Base-by-base conservation (phyloP, 2,329 filamentous ascomycete genomes). In the Byssochlamys sp. region DNA sequence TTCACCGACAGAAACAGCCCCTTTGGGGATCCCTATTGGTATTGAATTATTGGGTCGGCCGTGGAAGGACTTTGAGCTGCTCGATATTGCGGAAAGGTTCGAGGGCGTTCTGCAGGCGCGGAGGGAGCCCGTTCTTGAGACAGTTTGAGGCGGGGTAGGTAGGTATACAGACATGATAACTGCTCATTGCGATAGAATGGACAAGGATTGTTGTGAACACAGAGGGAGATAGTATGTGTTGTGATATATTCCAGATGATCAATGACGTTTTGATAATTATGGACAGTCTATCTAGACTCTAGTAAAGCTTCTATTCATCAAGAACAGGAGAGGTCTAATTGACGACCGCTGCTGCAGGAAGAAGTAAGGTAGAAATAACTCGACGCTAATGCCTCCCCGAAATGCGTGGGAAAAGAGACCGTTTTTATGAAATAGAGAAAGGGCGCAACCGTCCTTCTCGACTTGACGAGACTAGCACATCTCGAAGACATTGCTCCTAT, bases 1-100 rank as follows among this genome's bases (percentile, higher is more conserved):
- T 25, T 64, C 73, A 1, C 63, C 74, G 0, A 79, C 71, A 1
- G 64, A 68, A 0, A 75, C 79, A 9, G 83, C 84, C 14, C 79
- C 79, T 0, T 65, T 78, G 31, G 84, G 84, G 1, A 77, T 87
- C 4, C 84, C 84, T 0, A 78, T 87, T 45, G 84, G 85, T 0
- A 80, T 87, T 77, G 84, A 87, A 71, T 80, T 87, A 25, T 65
- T 87, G 58, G 83, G 84, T 0, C 63, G 73, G 59, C 78, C 78
- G 3, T 85, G 80, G 76, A 75, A 69, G 2, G 85, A 87, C 62
- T 73, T 72, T 45, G 77, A 75, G 62, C 66, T 86, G 59, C 66
- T 86, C 52, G 73, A 75, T 50, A 76, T 85, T 33, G 83, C 80
- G n/a, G 78, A 74, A 57, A 67, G 72, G 52, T 72, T 84, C 27